A percentile compares a stretch with the other conserved stretches of the same genome.
Conservation (phyloP, 2,329 filamentous ascomycete genomes). For the Triangularia verruculosa region DNA sequence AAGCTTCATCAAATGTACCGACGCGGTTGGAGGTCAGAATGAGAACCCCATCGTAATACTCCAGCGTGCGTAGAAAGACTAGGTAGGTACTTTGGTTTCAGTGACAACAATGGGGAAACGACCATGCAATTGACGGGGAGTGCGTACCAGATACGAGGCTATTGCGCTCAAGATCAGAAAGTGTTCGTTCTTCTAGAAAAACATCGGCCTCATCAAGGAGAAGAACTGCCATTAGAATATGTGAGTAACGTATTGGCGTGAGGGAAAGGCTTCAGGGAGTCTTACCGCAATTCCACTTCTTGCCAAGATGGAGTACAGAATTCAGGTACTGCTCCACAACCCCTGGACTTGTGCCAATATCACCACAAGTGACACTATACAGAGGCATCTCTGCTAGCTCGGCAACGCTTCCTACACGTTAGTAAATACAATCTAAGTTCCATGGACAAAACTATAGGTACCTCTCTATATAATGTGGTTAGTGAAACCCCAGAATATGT, state of each 20-base stretch:
- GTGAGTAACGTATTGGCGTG: no score
- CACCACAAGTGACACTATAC: conserved; percentile 35
- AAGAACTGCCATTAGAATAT: neutral
- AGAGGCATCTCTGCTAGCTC: conserved; percentile 34
- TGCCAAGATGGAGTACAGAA: conserved; percentile 32
- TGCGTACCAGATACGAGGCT: conserved; percentile 29
- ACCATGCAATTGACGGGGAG: no score
- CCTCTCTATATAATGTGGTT: no score
- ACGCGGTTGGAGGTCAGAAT: conserved; percentile 35
- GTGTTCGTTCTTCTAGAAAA: conserved; percentile 34
- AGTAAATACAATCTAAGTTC: no score
- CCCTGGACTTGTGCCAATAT: conserved; percentile 34
- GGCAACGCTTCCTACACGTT: conserved; percentile 29
- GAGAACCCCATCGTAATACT: conserved; percentile 31
- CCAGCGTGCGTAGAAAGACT: conserved; percentile 24
- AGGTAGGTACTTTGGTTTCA: no score
- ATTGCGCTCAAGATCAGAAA: conserved; percentile 32
- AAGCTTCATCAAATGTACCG: conserved; percentile 33
- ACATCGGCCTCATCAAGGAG: no score
- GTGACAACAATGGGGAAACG: no score
- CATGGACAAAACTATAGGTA: no score
- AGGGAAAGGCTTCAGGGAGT: conserved; percentile 7
- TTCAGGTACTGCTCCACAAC: conserved; percentile 34
- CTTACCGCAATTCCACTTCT: conserved; percentile 33
- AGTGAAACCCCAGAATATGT: conserved; percentile 14